Percentiles rank a stretch among this genome's conserved stretches.
These are phyloP conservation scores for Neonectria magnoliae DNA, from an alignment of 2,329 filamentous ascomycete species.

Conservation along the genomic window DNA sequence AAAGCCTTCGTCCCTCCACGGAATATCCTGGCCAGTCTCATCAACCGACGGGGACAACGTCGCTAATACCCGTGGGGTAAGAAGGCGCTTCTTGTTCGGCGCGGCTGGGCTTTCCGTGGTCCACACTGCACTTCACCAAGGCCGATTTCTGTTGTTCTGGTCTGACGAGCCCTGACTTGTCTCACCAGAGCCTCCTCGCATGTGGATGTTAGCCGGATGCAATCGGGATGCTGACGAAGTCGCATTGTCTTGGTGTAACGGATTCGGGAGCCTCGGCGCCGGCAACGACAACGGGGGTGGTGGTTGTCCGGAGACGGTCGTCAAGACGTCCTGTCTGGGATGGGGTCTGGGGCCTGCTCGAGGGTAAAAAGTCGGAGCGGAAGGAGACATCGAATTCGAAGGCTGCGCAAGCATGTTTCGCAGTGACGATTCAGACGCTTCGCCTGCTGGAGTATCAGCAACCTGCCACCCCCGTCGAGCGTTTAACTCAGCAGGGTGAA, in stretches of 20 bases:
- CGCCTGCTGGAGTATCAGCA: background rate
- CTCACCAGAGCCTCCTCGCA: background rate
- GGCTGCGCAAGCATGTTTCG: constrained; percentile 8
- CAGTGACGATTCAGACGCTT: constrained; percentile 8
- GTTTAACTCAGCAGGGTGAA: background rate
- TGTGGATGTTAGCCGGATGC: background rate
- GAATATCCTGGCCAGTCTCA: background rate
- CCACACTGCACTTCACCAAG: constrained; percentile 25
- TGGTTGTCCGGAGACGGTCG: background rate
- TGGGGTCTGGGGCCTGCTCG: constrained; percentile 6
- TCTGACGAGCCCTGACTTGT: background rate
- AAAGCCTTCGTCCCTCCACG: background rate
- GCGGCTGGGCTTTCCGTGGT: background rate
- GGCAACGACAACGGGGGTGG: background rate
- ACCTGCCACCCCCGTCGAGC: constrained; percentile 4
- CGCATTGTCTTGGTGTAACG: constrained; percentile 24
- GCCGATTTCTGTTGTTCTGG: constrained; percentile 24
- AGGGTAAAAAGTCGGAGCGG: constrained; percentile 25
- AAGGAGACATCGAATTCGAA: constrained; percentile 25
- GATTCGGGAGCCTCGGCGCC: constrained; percentile 11
- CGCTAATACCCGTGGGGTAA: background rate
- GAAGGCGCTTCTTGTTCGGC: background rate
- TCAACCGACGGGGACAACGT: background rate
- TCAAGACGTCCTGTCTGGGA: constrained; percentile 2
- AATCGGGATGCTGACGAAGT: constrained; percentile 10